Percentiles rank a stretch among this genome's conserved stretches.
These are phyloP conservation scores for Notholithocarpus densiflorus DNA, from an alignment of 306 rosid genomes.

Conservation along the genomic window DNA sequence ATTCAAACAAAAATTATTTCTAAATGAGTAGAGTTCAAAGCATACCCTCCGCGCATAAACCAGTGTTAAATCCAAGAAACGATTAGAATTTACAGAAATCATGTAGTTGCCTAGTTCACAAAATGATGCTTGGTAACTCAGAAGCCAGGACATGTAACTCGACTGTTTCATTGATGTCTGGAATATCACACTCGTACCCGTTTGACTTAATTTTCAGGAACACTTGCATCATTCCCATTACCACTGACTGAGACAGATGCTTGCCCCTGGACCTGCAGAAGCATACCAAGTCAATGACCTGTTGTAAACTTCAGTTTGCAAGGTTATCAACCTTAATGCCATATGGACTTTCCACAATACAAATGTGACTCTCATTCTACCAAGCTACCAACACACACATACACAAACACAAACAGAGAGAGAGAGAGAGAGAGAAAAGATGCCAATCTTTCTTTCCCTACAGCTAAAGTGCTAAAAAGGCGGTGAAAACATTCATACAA, in stretches of 20 bases:
- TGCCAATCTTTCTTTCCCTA: background rate
- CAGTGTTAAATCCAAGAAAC: background rate
- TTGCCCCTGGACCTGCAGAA: conserved; percentile 63
- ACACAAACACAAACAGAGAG: too few species aligned
- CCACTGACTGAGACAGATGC: conserved; percentile 37
- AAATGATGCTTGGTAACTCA: conserved; percentile 10
- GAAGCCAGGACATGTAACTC: conserved; percentile 16
- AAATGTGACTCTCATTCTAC: background rate
- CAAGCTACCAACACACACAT: too few species aligned
- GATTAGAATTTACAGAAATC: conserved; percentile 3
- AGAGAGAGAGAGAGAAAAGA: background rate
- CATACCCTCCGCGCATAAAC: background rate
- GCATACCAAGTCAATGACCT: conserved; percentile 14
- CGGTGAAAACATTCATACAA: background rate
- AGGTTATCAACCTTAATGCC: background rate
- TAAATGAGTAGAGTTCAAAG: background rate
- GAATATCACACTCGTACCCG: conserved; percentile 43
- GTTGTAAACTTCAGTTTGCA: background rate
- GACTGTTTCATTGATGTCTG: background rate
- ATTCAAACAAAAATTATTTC: background rate
- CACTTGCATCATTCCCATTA: conserved; percentile 64
- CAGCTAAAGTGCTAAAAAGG: background rate
- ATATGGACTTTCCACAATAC: background rate
- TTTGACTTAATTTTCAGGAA: conserved; percentile 66
- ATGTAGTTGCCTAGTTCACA: conserved; percentile 14